phyloP scores from a whole-genome alignment of 306 rosid genomes.

The Ochetophila trinervis region DNA sequence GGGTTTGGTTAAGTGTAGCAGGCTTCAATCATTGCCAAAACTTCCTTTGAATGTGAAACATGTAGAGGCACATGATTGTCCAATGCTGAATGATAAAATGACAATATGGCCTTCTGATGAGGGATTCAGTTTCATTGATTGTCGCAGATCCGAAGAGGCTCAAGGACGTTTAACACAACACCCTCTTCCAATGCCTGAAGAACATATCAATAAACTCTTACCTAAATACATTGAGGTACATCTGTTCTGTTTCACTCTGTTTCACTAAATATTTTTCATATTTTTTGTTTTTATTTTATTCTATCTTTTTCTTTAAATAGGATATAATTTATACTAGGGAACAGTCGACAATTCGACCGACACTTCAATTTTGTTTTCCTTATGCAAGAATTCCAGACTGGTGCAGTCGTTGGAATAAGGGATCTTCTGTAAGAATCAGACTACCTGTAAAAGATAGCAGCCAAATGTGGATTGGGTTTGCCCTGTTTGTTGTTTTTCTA shows the following conservation, averaged over 20 bases:
- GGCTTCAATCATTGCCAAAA: constrained; percentile 20
- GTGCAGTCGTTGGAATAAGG: background rate
- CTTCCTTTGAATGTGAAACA: constrained; percentile 5
- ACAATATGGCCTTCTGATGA: background rate
- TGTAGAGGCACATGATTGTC: constrained; percentile 9
- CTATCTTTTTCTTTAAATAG: background rate
- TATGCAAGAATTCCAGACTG: background rate
- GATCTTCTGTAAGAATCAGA: background rate
- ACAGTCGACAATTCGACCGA: too few relatives aligned
- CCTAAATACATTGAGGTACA: background rate
- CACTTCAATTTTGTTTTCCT: background rate
- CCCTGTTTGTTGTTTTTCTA: background rate
- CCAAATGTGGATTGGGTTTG: background rate
- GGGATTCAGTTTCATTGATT: background rate
- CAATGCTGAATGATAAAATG: background rate
- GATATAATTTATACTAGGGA: background rate
- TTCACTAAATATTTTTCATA: background rate
- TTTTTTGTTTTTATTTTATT: background rate
- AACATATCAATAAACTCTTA: background rate
- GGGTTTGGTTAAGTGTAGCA: constrained; percentile 3
- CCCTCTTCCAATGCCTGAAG: background rate
- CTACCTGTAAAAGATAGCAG: background rate
- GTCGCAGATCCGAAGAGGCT: background rate
- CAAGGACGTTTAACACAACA: background rate
- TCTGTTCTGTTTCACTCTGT: background rate